Evolutionary conservation across 2,329 filamentous ascomycete species (phyloP).

Genomic region (Trichoderma citrinoviride): DNA sequence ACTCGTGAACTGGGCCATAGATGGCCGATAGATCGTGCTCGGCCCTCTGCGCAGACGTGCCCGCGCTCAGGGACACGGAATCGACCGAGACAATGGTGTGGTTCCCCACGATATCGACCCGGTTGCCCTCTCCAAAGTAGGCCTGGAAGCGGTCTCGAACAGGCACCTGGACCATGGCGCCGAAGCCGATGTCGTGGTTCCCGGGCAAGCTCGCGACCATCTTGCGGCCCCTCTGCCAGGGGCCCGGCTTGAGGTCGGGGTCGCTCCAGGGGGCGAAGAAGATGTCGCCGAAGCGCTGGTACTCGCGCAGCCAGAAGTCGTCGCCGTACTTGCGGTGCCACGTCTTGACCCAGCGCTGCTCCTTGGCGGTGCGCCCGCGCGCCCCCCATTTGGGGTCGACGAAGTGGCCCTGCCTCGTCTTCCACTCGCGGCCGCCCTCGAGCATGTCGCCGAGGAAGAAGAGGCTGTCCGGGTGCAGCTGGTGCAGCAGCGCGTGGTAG

Average conservation of each 20-base stretch:
- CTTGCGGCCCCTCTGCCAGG: slow-evolving; percentile 66
- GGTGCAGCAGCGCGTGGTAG: slow-evolving; percentile 72
- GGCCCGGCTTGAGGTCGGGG: slow-evolving; percentile 51
- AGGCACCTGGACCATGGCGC: slow-evolving; percentile 73
- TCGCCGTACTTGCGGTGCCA: slow-evolving; percentile 76
- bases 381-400: slow-evolving; percentile 58
- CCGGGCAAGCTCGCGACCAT: slow-evolving; percentile 84
- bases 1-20: slow-evolving; percentile 73
- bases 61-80: slow-evolving; percentile 80
- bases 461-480: slow-evolving; percentile 78
- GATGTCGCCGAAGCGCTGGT: slow-evolving; percentile 78
- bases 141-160: slow-evolving; percentile 81
- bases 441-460: slow-evolving; percentile 94
- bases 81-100: slow-evolving; percentile 95
- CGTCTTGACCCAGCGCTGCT: slow-evolving; percentile 56
- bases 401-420: slow-evolving; percentile 61
- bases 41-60: slow-evolving; percentile 50
- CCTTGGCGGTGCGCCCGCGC: slow-evolving; percentile 47
- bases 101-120: slow-evolving; percentile 88
- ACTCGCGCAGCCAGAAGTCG: slow-evolving; percentile 83
- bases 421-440: slow-evolving; percentile 95
- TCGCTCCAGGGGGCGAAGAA: slow-evolving; percentile 71
- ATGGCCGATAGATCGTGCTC: slow-evolving; percentile 58
- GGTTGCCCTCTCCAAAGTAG: slow-evolving; percentile 89
- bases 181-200: slow-evolving; percentile 94